Evolutionary conservation across 768 basidiomycete genomes (phyloP).

Genomic region (Candolleomyces eurysporus): DNA sequence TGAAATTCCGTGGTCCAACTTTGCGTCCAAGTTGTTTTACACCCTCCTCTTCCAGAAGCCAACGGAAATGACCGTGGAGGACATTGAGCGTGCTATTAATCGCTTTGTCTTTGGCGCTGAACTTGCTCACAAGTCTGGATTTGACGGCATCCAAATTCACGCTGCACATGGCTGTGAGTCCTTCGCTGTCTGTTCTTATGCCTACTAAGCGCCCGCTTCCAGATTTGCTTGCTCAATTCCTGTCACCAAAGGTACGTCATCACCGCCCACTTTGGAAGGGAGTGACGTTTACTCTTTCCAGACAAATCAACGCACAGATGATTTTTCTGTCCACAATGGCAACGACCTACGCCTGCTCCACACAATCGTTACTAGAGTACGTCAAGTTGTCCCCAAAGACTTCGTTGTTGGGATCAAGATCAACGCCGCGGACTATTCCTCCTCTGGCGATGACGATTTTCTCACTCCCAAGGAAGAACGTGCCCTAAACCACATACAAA

Average conservation of each 20-base stretch:
- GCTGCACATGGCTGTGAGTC: slow-evolving; percentile 81
- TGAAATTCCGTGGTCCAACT: slow-evolving; percentile 10
- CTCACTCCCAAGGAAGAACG: slow-evolving; percentile 32
- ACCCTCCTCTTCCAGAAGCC: slow-evolving; percentile 63
- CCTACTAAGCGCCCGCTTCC: background rate
- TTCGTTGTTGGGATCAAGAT: slow-evolving; percentile 81
- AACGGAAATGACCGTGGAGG: slow-evolving; percentile 49
- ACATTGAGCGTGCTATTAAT: slow-evolving; percentile 60
- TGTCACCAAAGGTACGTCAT: slow-evolving; percentile 61
- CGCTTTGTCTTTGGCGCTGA: slow-evolving; percentile 67
- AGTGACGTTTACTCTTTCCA: background rate
- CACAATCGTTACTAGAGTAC: slow-evolving; percentile 55
- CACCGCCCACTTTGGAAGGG: background rate
- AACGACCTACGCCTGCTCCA: slow-evolving; percentile 58
- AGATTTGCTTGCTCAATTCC: slow-evolving; percentile 81
- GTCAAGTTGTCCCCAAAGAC: slow-evolving; percentile 46
- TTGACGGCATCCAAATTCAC: slow-evolving; percentile 87
- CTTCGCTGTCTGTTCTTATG: background rate
- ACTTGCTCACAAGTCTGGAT: slow-evolving; percentile 65
- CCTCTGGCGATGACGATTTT: slow-evolving; percentile 12
- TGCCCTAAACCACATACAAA: slow-evolving; percentile 58
- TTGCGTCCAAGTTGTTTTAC: slow-evolving; percentile 40
- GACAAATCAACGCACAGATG: slow-evolving; percentile 55
- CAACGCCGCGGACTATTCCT: slow-evolving; percentile 72
- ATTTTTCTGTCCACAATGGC: slow-evolving; percentile 43